These are phyloP conservation scores for Euptelea pleiosperma DNA, from an alignment of 164 flowering plant species.

Conservation along the genomic window DNA sequence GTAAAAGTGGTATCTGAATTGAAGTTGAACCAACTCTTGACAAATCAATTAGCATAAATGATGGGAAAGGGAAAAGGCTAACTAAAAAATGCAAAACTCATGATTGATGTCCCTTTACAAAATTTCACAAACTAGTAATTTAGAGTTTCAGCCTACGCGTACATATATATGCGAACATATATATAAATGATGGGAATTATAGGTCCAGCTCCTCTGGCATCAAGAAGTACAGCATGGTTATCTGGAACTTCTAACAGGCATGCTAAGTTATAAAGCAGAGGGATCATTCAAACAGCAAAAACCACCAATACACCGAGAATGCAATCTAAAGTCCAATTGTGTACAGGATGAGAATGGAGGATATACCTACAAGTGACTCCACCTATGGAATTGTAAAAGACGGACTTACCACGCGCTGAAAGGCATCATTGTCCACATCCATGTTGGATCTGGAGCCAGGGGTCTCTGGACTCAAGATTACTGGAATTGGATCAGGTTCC, in stretches of 20 bases:
- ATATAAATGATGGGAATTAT: not conserved
- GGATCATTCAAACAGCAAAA: not conserved
- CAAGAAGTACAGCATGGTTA: not conserved
- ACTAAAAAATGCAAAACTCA: too few species aligned
- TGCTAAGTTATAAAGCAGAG: not conserved
- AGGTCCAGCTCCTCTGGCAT: not conserved
- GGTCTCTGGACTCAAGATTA: conserved; percentile 29
- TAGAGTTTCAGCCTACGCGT: too few species aligned
- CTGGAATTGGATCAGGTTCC: conserved; percentile 41
- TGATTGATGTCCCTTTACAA: too few species aligned
- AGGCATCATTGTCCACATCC: conserved; percentile 80
- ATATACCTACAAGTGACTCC: not conserved
- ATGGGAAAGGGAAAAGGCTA: too few species aligned
- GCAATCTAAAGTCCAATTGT: not conserved
- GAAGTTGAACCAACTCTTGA: too few species aligned
- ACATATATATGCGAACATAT: too few species aligned
- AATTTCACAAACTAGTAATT: too few species aligned
- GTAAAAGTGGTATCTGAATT: too few species aligned
- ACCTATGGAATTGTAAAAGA: not conserved
- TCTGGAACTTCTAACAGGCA: not conserved
- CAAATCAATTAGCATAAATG: too few species aligned
- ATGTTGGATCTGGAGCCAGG: conserved; percentile 54
- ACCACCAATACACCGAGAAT: not conserved
- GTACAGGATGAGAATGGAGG: not conserved
- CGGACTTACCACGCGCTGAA: conserved; percentile 56